Percentiles rank a stretch among this genome's conserved stretches.
Conservation (phyloP, 139 green algal genomes). For the Trebouxia sp. region DNA sequence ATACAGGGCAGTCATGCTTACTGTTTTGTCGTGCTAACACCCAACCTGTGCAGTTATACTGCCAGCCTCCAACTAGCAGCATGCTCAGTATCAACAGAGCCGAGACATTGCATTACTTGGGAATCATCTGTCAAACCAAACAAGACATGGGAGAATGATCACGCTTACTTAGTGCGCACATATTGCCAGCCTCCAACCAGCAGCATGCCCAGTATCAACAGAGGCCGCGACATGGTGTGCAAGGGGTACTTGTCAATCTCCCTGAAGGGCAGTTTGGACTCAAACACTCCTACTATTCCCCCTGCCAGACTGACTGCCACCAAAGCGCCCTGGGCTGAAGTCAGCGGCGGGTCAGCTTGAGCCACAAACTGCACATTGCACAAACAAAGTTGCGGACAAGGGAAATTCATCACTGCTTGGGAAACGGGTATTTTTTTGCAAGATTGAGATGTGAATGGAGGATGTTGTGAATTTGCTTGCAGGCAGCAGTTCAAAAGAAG, state of each 20-base stretch:
- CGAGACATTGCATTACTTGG: too few relatives aligned
- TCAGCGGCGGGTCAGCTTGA: not conserved
- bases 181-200: slow-evolving; percentile 12
- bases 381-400: too few relatives aligned
- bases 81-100: too few relatives aligned
- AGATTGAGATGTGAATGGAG: too few relatives aligned
- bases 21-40: too few relatives aligned
- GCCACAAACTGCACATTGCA: slow-evolving; percentile 23
- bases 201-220: not conserved
- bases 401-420: too few relatives aligned
- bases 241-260: slow-evolving; percentile 2
- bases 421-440: too few relatives aligned
- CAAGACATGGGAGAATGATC: not conserved
- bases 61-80: too few relatives aligned
- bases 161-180: slow-evolving; percentile 13
- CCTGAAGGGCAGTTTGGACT: slow-evolving; percentile 23
- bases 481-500: too few relatives aligned
- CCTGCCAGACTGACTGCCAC: slow-evolving; percentile 20
- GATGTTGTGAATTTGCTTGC: too few relatives aligned
- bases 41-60: too few relatives aligned
- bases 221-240: slow-evolving; percentile 5
- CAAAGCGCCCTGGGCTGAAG: not conserved
- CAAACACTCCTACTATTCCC: not conserved
- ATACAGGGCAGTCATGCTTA: too few relatives aligned
- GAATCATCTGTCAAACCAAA: not conserved